Evolutionary conservation across 2,329 filamentous ascomycete species (phyloP).

Genomic region (Colletotrichum horii): DNA sequence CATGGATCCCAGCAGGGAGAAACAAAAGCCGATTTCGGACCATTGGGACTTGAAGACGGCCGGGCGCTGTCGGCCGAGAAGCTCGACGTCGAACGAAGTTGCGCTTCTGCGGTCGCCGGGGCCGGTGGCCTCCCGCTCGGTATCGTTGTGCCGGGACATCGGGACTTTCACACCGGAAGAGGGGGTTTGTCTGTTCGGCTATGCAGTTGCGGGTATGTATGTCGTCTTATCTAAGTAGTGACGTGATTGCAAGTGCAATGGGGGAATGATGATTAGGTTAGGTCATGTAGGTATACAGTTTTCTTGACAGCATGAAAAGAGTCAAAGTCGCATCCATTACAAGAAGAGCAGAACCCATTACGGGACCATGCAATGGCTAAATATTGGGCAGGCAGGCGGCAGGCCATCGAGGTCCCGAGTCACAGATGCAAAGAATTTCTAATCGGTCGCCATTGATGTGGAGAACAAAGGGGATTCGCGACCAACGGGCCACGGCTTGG

Average conservation of each 20-base stretch:
- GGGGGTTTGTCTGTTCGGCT: neutral
- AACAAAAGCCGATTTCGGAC: constrained; percentile 67
- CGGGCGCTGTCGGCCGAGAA: constrained; percentile 67
- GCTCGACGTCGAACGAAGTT: constrained; percentile 51
- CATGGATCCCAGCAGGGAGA: constrained; percentile 66
- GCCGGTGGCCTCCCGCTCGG: constrained; percentile 9
- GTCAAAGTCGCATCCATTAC: neutral
- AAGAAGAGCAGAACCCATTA: neutral
- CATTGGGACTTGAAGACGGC: constrained; percentile 55
- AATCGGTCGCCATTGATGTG: constrained; percentile 1
- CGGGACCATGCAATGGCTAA: neutral
- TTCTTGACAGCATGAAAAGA: neutral
- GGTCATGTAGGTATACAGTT: neutral
- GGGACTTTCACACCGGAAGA: neutral
- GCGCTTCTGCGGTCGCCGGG: neutral
- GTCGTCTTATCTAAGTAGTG: neutral
- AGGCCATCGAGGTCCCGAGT: neutral
- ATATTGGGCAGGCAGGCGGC: neutral
- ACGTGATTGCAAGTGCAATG: neutral
- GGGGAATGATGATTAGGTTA: neutral
- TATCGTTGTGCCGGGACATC: constrained; percentile 5
- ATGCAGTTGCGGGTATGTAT: neutral
- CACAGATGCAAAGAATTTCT: constrained; percentile 12
- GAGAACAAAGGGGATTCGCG: constrained; percentile 8
- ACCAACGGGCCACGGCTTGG: neutral